A percentile compares a stretch with the other conserved stretches of the same genome.
Evolutionary conservation across 768 basidiomycete species (phyloP).

Genomic region (Trametes maxima): DNA sequence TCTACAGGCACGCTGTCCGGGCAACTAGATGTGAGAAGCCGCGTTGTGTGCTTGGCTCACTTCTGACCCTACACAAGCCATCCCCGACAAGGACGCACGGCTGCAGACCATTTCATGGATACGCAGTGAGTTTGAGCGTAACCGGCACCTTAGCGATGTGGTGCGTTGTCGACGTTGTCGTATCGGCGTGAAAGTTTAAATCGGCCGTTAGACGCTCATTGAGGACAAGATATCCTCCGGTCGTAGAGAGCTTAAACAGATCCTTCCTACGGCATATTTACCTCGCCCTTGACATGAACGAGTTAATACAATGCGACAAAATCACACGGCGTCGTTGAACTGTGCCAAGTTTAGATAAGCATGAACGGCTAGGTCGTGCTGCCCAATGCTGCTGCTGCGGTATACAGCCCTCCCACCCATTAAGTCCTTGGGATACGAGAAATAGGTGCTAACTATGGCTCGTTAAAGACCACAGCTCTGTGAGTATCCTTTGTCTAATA

Average conservation of each 20-base stretch:
- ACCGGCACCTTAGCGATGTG: slow-evolving; percentile 55
- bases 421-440: too few species aligned
- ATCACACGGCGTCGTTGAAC: too few species aligned
- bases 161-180: slow-evolving; percentile 41
- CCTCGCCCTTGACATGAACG: not conserved
- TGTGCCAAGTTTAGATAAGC: too few species aligned
- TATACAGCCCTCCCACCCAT: too few species aligned
- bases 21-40: slow-evolving; percentile 60
- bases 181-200: slow-evolving; percentile 1
- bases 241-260: slow-evolving; percentile 61
- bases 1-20: slow-evolving; percentile 72
- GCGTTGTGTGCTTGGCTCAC: not conserved
- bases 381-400: too few species aligned
- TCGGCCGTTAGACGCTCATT: slow-evolving; percentile 49
- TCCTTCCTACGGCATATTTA: slow-evolving; percentile 45
- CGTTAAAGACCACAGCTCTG: too few species aligned
- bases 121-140: slow-evolving; percentile 70
- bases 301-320: not conserved
- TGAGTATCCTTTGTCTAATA: too few species aligned
- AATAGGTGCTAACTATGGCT: too few species aligned
- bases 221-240: slow-evolving; percentile 59
- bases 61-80: slow-evolving; percentile 43
- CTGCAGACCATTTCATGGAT: slow-evolving; percentile 73
- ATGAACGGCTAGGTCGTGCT: too few species aligned
- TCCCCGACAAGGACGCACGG: slow-evolving; percentile 62